A percentile compares a stretch with the other conserved stretches of the same genome.
These are phyloP conservation scores for Lachnellula hyalina DNA, from an alignment of 2,329 filamentous ascomycete genomes.

Conservation along the genomic window DNA sequence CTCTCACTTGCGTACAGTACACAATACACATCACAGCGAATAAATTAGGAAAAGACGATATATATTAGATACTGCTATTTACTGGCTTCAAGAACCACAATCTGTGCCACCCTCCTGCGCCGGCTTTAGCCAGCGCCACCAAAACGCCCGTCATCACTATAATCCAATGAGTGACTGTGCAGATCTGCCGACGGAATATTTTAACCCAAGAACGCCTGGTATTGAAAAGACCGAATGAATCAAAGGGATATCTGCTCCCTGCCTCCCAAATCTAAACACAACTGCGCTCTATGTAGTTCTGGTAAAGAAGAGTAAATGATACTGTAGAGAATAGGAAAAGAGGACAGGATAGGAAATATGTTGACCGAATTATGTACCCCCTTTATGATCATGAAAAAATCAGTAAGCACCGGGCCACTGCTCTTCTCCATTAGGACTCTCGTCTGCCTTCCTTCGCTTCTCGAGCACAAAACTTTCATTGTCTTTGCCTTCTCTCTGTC, in stretches of 20 bases:
- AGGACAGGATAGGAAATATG: too few relatives aligned
- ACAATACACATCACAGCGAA: too few relatives aligned
- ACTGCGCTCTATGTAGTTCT: too few relatives aligned
- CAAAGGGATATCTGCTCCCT: too few relatives aligned
- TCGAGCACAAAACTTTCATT: not conserved
- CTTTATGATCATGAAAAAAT: not conserved
- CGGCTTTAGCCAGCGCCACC: not conserved
- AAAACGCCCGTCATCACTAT: not conserved
- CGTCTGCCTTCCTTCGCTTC: slow-evolving; percentile 1
- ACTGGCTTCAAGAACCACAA: too few relatives aligned
- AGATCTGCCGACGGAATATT: not conserved
- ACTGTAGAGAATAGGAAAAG: too few relatives aligned
- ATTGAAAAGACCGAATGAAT: too few relatives aligned
- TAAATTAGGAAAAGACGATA: not conserved
- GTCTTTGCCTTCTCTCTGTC: slow-evolving; percentile 2
- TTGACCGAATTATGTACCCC: not conserved
- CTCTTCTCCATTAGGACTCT: slow-evolving; percentile 20
- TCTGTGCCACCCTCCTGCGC: not conserved
- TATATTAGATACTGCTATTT: not conserved
- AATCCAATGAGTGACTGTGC: not conserved
- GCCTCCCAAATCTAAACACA: too few relatives aligned
- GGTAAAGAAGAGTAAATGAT: too few relatives aligned
- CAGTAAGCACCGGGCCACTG: slow-evolving; percentile 23
- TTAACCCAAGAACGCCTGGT: not conserved
- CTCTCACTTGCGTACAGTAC: too few relatives aligned